Base-by-base conservation (phyloP, 2,329 filamentous ascomycete genomes). In the Periconia sp. region DNA sequence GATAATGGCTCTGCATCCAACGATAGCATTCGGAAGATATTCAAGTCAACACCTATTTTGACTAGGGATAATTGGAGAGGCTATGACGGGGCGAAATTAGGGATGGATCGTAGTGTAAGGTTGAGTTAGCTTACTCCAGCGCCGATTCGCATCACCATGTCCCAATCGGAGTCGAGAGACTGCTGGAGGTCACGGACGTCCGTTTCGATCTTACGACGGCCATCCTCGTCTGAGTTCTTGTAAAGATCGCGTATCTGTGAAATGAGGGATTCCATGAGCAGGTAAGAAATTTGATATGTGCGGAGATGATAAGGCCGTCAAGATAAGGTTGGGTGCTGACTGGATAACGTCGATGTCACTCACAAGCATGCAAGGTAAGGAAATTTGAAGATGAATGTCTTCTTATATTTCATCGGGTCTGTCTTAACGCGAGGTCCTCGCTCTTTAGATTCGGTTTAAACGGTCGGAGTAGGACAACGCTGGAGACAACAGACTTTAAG, bases 141-240 rank as follows among this genome's bases (percentile, higher is more conserved):
- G 1, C 35, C 46, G 4, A 59, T 15, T 6, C 59, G 21, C 32
- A 58, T 49, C 2, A 57, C 28, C 6, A 61, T 36, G 25, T 65
- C 59, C 47, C 57, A 64, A 10, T 57, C 53, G 8, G 48, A 52
- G 17, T 55, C 56, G 2, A 67, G 38, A 9, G 63, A 62, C 10
- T 34, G 38, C 26, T 63, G 58, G 7, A 66, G 45, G 11, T 64
- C 56, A 9, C 60, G 52, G 12, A 65, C 46, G 26, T 61, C 53
- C 21, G 53, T 44, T 19, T 63, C 58, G 18, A 64, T 55, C 7
- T 46, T 35, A 25, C 54, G 50, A 30, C 55, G 53, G 30, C 48
- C 53, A 1, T 34, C 18, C 13, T 60, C 59, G 36, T 52, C 30
- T 5, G 54, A 46, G 21, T 46, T 42, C 16, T 51, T 44, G 36